phyloP scores from a whole-genome alignment of 345 rosid species.

The Brassica carinata region DNA sequence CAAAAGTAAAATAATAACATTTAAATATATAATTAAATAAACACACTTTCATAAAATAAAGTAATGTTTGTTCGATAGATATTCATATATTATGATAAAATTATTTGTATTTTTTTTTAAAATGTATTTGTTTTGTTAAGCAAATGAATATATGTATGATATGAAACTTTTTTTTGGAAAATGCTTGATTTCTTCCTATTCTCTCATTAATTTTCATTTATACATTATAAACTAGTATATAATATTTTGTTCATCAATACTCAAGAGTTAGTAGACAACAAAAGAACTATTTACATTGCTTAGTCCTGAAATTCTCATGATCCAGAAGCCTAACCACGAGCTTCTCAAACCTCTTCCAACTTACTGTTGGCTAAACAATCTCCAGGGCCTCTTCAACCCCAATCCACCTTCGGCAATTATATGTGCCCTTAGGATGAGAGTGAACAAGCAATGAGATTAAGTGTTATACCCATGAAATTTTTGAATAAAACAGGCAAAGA shows the following conservation, averaged over 20 bases:
- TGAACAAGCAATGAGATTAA: conserved; percentile 1
- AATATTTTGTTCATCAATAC: background rate
- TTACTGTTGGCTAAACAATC: conserved; percentile 60
- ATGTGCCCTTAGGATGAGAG: background rate
- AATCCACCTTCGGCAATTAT: conserved; percentile 29
- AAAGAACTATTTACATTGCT: conserved; percentile 67
- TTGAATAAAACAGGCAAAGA: conserved; percentile 85
- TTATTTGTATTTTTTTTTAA: no score
- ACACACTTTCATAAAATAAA: no score
- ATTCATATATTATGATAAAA: background rate
- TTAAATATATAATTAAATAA: no score
- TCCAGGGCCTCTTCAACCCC: conserved; percentile 48
- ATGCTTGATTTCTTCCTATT: background rate
- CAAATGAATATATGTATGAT: background rate
- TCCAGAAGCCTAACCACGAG: conserved; percentile 67
- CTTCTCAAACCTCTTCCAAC: conserved; percentile 72
- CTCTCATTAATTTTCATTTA: no score
- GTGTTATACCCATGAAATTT: conserved; percentile 64
- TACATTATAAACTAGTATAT: no score
- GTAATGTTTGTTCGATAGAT: background rate
- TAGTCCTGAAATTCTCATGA: conserved; percentile 63
- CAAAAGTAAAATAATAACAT: no score
- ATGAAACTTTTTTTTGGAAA: background rate
- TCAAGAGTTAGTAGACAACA: conserved; percentile 6
- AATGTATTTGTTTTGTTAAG: no score